Evolutionary conservation across 2,329 filamentous ascomycete species (phyloP), one percentile per base, ranked within the genome.

Genomic region (Aspergillus hortae): DNA sequence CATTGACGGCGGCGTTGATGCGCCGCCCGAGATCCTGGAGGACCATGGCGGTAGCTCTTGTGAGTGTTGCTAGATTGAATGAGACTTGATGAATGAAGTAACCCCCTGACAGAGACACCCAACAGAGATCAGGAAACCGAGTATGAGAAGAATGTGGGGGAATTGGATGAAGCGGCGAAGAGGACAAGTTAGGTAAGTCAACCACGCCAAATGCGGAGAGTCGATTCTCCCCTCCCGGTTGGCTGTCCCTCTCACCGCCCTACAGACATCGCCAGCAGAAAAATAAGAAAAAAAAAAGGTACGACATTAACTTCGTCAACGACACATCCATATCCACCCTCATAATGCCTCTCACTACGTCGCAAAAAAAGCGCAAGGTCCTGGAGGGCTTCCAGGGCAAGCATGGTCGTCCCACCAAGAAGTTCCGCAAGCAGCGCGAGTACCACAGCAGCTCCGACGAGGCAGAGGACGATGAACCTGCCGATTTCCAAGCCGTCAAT

Each of bases 11-110:
- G 80, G 90, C 85, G 77, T 96, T 97, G 74, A 99, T 97, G 77
- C 94, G 94, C 80, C 92, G 91, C 65, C 94, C 94, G 54, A 99
- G 84, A 83, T 99, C 94, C 85, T 96, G 92, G 69, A 99, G 88
- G 82, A 99, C 94, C 94, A 99, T 99, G 70, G 67, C 71, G 67
- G 53, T 12, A 49, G 21, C 32, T 30, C 32, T 17, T 9, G 6
- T 25, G 11, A 9, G 6, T 5, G 19, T 7, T 23, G 27, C 15
- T 42, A 4, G 10, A 44, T 27, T 19, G 44, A 30, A n/a, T 33
- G 38, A 10, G 38, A 12, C 4, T 17, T 41, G 25, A 4, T 32
- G 19, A 10, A 45, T 32, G n/a, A 46, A 7, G 7, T 19, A 6
- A 11, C 27, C 27, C 5, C 7, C 27, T 30, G 27, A 9, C 27